phyloP scores from a whole-genome alignment of 495 filamentous ascomycete species.

The Daldinia childiae region DNA sequence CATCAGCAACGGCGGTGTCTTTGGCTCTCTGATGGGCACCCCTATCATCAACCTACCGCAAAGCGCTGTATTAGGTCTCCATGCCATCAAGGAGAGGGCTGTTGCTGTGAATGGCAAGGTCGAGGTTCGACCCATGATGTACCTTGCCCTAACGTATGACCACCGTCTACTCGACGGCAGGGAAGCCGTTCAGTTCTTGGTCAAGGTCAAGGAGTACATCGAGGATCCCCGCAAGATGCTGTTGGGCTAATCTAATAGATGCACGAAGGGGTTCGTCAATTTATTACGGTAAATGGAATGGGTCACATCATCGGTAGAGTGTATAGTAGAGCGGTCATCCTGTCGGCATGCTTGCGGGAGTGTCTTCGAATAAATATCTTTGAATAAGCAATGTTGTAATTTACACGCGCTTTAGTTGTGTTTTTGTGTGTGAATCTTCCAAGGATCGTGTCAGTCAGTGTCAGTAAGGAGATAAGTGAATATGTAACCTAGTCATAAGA shows the following conservation, averaged over 20 bases:
- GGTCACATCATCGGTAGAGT: constrained; percentile 26
- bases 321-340: constrained; percentile 28
- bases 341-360: constrained; percentile 1
- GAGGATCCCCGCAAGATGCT: constrained; percentile 96
- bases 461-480: not conserved
- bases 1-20: constrained; percentile 88
- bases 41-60: constrained; percentile 99
- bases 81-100: constrained; percentile 95
- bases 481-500: not conserved
- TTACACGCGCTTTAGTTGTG: not conserved
- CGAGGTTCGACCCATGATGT: constrained; percentile 98
- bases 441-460: not conserved
- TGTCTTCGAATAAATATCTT: constrained; percentile 19
- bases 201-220: constrained; percentile 99
- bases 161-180: constrained; percentile 94
- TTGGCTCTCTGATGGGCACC: constrained; percentile 86
- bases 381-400: not conserved
- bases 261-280: not conserved
- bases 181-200: constrained; percentile 95
- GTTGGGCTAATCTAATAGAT: constrained; percentile 51
- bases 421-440: not conserved
- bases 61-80: constrained; percentile 94
- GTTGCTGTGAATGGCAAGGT: constrained; percentile 91
- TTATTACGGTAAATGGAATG: constrained; percentile 4
- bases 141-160: constrained; percentile 95